Evolutionary conservation across 768 basidiomycete species (phyloP), one percentile per base, ranked within the genome.

Genomic region (Amanita pallidorosea): DNA sequence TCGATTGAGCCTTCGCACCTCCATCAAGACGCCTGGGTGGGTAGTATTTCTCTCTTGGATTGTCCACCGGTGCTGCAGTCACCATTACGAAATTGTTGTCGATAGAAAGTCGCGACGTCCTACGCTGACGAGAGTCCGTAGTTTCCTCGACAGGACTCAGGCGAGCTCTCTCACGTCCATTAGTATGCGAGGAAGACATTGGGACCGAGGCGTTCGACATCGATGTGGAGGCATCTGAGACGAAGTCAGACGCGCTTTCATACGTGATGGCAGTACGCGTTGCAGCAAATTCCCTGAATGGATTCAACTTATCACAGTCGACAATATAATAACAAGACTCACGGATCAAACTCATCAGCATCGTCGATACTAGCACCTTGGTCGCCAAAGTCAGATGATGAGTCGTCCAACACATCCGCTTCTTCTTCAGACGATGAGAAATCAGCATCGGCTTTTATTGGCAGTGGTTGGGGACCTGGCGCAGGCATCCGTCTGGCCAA

Each of bases 341-440:
- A 88, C 86, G 85, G 85, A 60, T 89, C 88, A 55, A 88, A 89
- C 53, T 85, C 86, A 55, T 88, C 83, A 1, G 68, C 80, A 45
- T 82, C 84, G 56, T 79, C 79, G 65, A 76, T 72, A 49, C 68
- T 75, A 38, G 73, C 79, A 11, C 67, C 73, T 7, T 69, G 70
- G 23, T 59, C 52, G 7, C 68, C 80, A 72, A 79, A 60, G 69
- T 75, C 72, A 17, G 76, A 79, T 2, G 67, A 70, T 5, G 65
- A 63, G 18, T 74, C 73, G 31, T 75, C 79, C 1, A 74, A 75
- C 3, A 71, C 71, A 9, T 66, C 73, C 25, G 71, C 78, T 23
- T 74, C 75, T 5, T 72, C 75, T 5, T 75, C 77, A 3, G 77
- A 79, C 7, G 82, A 84, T 7, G 81, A 80, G 15, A 76, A 67